Evolutionary conservation across 768 basidiomycete genomes (phyloP).

Genomic region (Psilocybe cubensis): DNA sequence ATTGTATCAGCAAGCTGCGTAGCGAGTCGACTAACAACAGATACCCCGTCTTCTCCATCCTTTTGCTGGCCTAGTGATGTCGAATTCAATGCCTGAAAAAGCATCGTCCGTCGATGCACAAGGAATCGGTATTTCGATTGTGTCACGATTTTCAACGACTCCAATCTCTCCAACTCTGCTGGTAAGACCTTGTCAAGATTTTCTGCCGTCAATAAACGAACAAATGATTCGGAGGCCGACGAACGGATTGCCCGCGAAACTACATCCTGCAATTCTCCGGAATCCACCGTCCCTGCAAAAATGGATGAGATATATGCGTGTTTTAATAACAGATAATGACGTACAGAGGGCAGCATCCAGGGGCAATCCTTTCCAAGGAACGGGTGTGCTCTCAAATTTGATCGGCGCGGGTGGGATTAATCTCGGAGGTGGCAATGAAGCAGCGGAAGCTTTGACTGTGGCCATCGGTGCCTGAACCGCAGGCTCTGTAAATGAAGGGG

Average conservation of each 20-base stretch:
- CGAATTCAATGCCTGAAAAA: conserved; percentile 70
- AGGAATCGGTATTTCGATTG: conserved; percentile 74
- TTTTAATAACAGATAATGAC: conserved; percentile 24
- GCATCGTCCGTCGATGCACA: conserved; percentile 67
- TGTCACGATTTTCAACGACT: conserved; percentile 50
- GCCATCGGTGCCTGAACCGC: background rate
- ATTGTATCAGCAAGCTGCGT: conserved; percentile 64
- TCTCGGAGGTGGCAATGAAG: conserved; percentile 23
- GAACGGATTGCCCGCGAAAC: conserved; percentile 74
- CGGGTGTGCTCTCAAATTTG: conserved; percentile 58
- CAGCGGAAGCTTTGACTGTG: conserved; percentile 3
- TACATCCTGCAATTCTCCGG: conserved; percentile 65
- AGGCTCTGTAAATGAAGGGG: background rate
- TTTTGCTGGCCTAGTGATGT: conserved; percentile 40
- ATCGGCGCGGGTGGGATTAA: conserved; percentile 54
- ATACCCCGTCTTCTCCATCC: conserved; percentile 39
- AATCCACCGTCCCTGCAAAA: conserved; percentile 57
- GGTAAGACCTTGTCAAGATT: conserved; percentile 63
- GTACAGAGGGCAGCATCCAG: conserved; percentile 67
- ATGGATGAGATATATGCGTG: conserved; percentile 5
- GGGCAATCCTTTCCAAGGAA: conserved; percentile 70
- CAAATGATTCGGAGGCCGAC: conserved; percentile 69
- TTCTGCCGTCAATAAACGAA: conserved; percentile 68
- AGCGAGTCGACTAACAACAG: conserved; percentile 46
- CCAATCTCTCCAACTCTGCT: conserved; percentile 61